Evolutionary conservation across 2,329 filamentous ascomycete species (phyloP), one percentile per base, ranked within the genome.

Genomic region (Geosmithia flava): DNA sequence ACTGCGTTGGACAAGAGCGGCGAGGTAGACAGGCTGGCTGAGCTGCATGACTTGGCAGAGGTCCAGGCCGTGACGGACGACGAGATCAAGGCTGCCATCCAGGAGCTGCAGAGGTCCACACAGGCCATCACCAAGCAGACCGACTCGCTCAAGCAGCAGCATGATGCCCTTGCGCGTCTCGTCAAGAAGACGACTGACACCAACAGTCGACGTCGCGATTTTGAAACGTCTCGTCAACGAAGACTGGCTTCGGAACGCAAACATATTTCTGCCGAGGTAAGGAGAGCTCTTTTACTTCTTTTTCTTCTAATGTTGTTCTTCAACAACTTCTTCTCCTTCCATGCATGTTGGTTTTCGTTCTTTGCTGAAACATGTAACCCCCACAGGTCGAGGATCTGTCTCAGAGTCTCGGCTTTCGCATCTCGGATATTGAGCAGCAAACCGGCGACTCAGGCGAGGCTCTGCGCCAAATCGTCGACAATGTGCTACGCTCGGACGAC

Each of bases 71-170:
- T 84, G 44, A 64, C 68, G 15, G 80, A 85, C 49, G 66, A 74
- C 23, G 80, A 85, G 47, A 67, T 87, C 48, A 69, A 69, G 47
- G 62, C 67, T 41, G 83, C 83, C 16, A 78, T 85, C 46, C 70
- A 75, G 3, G 76, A 83, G 47, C 67, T 88, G n/a, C 71, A 76
- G 50, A 68, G 68, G 39, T 85, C 83, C 1, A 86, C 83, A 1
- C 71, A 71, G 17, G 74, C 72, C 17, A 83, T 87, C 27, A 70
- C 76, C 52, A 75, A 75, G 60, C 83, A 87, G 57, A 80, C 74
- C 27, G 76, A 80, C 56, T 68, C 73, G 0, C 59, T 87, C 17
- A 72, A 73, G 49, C 68, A 74, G 46, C 83, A 87, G 59, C 76
- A 78, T 51, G 73, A 77, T 54, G 80, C 80, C 10, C 60, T 86